A percentile compares a stretch with the other conserved stretches of the same genome.
These are phyloP conservation scores for Termitomyces sp. DNA, from an alignment of 768 basidiomycete genomes.

Conservation along the genomic window DNA sequence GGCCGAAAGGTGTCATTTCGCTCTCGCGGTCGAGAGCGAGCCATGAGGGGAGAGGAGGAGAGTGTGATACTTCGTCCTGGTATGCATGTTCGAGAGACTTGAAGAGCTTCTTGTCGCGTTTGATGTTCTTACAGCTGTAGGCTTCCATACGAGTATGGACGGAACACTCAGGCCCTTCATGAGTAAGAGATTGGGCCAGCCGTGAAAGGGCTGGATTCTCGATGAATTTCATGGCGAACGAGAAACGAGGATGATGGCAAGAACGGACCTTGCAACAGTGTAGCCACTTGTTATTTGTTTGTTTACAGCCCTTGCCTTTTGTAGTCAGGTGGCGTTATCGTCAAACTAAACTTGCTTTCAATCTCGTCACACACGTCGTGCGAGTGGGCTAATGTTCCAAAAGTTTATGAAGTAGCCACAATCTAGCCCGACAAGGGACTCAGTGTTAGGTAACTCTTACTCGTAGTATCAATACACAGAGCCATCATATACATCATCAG, in stretches of 20 bases:
- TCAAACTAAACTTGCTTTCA: neutral
- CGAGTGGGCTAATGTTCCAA: no score
- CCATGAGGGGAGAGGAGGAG: slow-evolving; percentile 81
- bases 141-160: slow-evolving; percentile 94
- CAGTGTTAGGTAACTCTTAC: no score
- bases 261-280: neutral
- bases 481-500: no score
- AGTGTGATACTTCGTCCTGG: slow-evolving; percentile 72
- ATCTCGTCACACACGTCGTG: no score
- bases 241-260: neutral
- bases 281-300: slow-evolving; percentile 1
- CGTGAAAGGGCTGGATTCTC: slow-evolving; percentile 74
- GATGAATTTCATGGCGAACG: slow-evolving; percentile 75
- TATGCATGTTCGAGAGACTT: slow-evolving; percentile 87
- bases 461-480: no score
- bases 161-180: slow-evolving; percentile 82
- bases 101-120: slow-evolving; percentile 95
- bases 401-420: no score
- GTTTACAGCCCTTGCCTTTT: neutral
- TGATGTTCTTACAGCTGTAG: slow-evolving; percentile 96
- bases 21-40: slow-evolving; percentile 64
- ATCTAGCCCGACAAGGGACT: no score
- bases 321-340: neutral
- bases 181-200: slow-evolving; percentile 74
- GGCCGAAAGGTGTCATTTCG: slow-evolving; percentile 85